Base-by-base conservation (phyloP, 352 stramenopile species). In the Pythium vanterpoolii region DNA sequence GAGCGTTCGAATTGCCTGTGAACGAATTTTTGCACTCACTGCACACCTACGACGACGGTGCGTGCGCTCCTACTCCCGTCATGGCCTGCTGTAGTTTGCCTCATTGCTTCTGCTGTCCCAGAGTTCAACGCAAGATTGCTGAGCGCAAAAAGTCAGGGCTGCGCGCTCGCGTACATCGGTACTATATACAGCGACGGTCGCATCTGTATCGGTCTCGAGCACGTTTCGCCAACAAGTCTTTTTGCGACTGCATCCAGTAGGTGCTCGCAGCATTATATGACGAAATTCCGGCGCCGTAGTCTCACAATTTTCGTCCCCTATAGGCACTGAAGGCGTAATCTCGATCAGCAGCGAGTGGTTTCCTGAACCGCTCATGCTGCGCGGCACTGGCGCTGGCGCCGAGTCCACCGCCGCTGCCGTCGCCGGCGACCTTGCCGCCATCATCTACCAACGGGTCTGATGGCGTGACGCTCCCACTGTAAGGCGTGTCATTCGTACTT, bases 291-390 rank as follows among this genome's bases (percentile, higher is more conserved):
- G n/a, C n/a, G n/a, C n/a, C 31, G 6, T 11, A 6, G 31, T 36
- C 11, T 40, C 34, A 19, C 23, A n/a, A 30, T 51, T 19, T 49
- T 1, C 19, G 21, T 21, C n/a, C 14, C 19, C 6, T 66, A 58
- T 46, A 67, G 82, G 72, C 51, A 83, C 78, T 4, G 80, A 92
- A 62, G 80, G 82, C 53, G 73, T 84, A 18, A 52, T 92, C 9
- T 74, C 73, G 16, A 85, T 89, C 30, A 57, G 44, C 24, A 90
- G 71, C 31, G 61, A 79, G 44, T 85, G 74, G 64, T 92, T 89
- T 46, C 76, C 62, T 0, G 69, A 79, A 46, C 79, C 79, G 8
- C 50, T 90, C 7, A 70, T 84, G 21, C 47, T 92, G 3, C 76
- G 73, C 48, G 83, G 79, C 46, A 82, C 83, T 9, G 83, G 79